Percentiles rank a stretch among this genome's conserved stretches.
Evolutionary conservation across 2,329 filamentous ascomycete genomes (phyloP).

Genomic region (Aureobasidium musti): DNA sequence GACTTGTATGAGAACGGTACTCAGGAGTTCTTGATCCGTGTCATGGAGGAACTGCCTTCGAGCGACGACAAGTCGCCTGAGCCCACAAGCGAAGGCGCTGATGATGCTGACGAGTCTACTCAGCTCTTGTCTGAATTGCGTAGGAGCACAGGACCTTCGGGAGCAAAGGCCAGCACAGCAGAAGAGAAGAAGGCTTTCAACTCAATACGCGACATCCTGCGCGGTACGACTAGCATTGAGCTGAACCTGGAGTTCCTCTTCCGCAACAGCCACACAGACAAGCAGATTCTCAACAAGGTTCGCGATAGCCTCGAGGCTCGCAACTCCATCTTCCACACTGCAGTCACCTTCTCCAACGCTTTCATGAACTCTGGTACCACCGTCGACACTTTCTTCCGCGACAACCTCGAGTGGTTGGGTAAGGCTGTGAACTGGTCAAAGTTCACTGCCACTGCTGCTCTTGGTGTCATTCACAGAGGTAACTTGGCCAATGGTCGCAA

Average conservation of each 20-base stretch:
- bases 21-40: slow-evolving; percentile 91
- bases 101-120: slow-evolving; percentile 60
- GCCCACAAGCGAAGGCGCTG: slow-evolving; percentile 45
- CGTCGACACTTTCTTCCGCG: slow-evolving; percentile 97
- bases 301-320: slow-evolving; percentile 92
- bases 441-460: slow-evolving; percentile 92
- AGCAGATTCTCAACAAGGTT: slow-evolving; percentile 91
- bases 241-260: slow-evolving; percentile 96
- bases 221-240: slow-evolving; percentile 90
- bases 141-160: slow-evolving; percentile 52
- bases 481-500: slow-evolving; percentile 93
- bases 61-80: slow-evolving; percentile 49
- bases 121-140: slow-evolving; percentile 59
- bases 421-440: slow-evolving; percentile 99
- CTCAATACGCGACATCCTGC: slow-evolving; percentile 65
- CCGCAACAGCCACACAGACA: slow-evolving; percentile 90
- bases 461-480: slow-evolving; percentile 94
- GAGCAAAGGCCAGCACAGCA: slow-evolving; percentile 43
- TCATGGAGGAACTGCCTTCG: slow-evolving; percentile 75
- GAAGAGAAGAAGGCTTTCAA: slow-evolving; percentile 58
- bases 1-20: slow-evolving; percentile 98
- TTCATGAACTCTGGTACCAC: slow-evolving; percentile 99
- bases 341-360: slow-evolving; percentile 94
- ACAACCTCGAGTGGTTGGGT: slow-evolving; percentile 95
- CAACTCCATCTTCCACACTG: slow-evolving; percentile 98